Base-by-base conservation (phyloP, 1,284 basidiomycete species). In the Heterobasidion parviporum region DNA sequence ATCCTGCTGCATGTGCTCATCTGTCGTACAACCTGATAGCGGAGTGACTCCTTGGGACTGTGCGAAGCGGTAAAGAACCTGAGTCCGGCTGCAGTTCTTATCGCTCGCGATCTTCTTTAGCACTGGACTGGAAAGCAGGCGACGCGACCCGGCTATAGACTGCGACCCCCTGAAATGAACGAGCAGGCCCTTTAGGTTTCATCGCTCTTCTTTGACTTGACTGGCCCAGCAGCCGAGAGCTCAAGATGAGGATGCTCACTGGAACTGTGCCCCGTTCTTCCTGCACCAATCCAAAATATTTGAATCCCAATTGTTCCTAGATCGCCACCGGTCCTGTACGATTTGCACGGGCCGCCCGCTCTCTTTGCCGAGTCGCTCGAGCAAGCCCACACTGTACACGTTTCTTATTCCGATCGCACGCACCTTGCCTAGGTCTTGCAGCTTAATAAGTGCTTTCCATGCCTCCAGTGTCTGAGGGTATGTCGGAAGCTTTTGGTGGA, bases 321-420 rank as follows among this genome's bases (percentile, higher is more conserved):
- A 82, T 62, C 82, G 85, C 90, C 90, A 92, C 54, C 89, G 70
- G 68, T 92, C 91, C 69, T 91, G 90, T 14, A 92, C 87, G 32
- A 91, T 77, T 56, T 85, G 78, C 3, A 88, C 78, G 57, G 76
- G 76, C 36, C 63, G 58, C 6, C 69, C 68, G 18, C 86, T 73
- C 52, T 75, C 76, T 5, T 74, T 69, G 38, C 76, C 75, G 44
- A 91, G 66, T 45, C 75, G 73, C 45, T 73, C 67, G 14, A 93
- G 75, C 8, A 81, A 60, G 1, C 63, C 64, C 1, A 82, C 74
- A 59, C 89, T 83, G 64, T 92, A 90, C 6, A 81, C 76, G 64
- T 92, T 92, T 69, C 87, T 89, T 46, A 93, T 72, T 0, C 90
- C 90, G 52, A 92, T 84, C 60, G 72, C 66, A 54, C 71, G 74